Evolutionary conservation across 805 yeast genomes (phyloP).

Genomic region (Ogataea methylovora): DNA sequence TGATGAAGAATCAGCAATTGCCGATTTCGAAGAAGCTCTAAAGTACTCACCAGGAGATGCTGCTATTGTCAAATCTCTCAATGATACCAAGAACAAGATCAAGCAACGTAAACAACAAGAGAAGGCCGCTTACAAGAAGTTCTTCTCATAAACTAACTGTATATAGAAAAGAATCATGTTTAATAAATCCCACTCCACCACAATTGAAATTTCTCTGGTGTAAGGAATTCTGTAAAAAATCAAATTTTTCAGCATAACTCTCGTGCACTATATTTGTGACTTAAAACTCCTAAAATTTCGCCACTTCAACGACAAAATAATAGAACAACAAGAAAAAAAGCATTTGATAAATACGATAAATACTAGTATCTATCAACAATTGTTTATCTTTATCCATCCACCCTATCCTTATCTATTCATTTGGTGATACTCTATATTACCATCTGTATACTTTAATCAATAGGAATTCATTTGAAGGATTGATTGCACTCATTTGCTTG

Average conservation of each 20-base stretch:
- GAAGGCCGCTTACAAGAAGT: constrained; percentile 67
- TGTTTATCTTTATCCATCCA: not conserved
- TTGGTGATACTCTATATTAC: constrained; percentile 1
- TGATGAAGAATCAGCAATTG: constrained; percentile 64
- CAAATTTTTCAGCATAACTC: not conserved
- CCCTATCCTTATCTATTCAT: constrained; percentile 1
- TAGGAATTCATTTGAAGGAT: constrained; percentile 2
- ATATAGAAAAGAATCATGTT: not conserved
- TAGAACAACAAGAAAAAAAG: not conserved
- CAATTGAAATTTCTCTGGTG: not conserved
- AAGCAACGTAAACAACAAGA: constrained; percentile 57
- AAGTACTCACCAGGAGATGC: constrained; percentile 61
- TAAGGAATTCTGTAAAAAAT: not conserved
- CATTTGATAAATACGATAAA: not conserved
- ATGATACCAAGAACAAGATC: constrained; percentile 45
- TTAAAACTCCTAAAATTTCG: not conserved
- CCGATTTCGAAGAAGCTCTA: constrained; percentile 59
- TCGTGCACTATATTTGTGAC: not conserved
- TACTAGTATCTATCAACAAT: not conserved
- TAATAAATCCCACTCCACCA: not conserved
- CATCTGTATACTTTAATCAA: not conserved
- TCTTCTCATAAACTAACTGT: constrained; percentile 33
- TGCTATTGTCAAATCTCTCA: constrained; percentile 59
- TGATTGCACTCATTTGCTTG: constrained; percentile 16
- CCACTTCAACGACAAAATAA: constrained; percentile 2